These are phyloP conservation scores for Ceraceosorus bombacis DNA, from an alignment of 1,284 basidiomycete genomes.

Conservation along the genomic window DNA sequence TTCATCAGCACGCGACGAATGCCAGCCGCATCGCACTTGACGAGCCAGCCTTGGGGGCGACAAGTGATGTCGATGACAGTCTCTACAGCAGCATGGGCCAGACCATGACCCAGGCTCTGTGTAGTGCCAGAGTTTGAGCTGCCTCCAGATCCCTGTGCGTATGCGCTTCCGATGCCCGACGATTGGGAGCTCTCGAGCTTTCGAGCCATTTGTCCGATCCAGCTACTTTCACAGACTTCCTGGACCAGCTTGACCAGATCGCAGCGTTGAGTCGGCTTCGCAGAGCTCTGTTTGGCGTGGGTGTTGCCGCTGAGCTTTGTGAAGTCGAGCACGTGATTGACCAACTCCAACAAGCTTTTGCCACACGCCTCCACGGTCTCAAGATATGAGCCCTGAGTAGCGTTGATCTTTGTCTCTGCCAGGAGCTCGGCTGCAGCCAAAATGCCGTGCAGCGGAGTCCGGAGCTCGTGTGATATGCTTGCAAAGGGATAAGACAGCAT, in stretches of 20 bases:
- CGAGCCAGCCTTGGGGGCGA: conserved; percentile 68
- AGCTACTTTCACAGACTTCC: conserved; percentile 88
- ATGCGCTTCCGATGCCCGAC: conserved; percentile 76
- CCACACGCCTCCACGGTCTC: conserved; percentile 57
- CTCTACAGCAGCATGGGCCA: conserved; percentile 58
- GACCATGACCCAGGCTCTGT: neutral
- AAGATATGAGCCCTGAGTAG: conserved; percentile 76
- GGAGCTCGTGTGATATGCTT: conserved; percentile 72
- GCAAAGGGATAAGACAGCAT: conserved; percentile 36
- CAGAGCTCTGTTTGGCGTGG: conserved; percentile 49
- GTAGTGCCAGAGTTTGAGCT: neutral
- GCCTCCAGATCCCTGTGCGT: conserved; percentile 58
- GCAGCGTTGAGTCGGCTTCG: conserved; percentile 19
- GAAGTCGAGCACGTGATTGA: conserved; percentile 94
- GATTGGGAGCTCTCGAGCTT: conserved; percentile 51
- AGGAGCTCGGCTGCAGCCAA: conserved; percentile 82
- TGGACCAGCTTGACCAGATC: conserved; percentile 85
- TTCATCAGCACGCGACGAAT: conserved; percentile 90
- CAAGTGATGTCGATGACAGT: conserved; percentile 79
- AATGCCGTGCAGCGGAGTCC: conserved; percentile 54
- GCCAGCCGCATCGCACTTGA: conserved; percentile 85
- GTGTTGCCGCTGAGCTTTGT: conserved; percentile 74
- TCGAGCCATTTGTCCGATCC: conserved; percentile 80
- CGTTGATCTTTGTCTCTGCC: conserved; percentile 69
- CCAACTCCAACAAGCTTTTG: conserved; percentile 56